phyloP scores from a whole-genome alignment of 129 eudicot genomes.

The Silybum marianum region DNA sequence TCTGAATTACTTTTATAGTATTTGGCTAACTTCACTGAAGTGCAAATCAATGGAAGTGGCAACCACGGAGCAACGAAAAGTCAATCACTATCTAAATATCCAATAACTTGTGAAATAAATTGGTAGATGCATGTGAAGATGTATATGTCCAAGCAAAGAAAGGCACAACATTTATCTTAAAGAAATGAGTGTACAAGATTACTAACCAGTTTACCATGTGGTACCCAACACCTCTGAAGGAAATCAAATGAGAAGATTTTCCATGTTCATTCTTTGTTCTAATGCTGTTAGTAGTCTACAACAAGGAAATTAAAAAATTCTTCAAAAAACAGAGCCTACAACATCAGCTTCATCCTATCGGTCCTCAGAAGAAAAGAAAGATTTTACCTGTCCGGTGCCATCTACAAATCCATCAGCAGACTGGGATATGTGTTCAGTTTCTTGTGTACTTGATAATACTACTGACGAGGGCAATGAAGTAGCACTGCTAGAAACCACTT shows the following conservation, averaged over 20 bases:
- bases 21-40: conserved; percentile 12
- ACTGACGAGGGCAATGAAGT: conserved; percentile 25
- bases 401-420: conserved; percentile 43
- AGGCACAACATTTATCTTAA: not conserved
- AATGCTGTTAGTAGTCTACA: conserved; percentile 46
- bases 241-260: conserved; percentile 61
- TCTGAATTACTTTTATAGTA: not conserved
- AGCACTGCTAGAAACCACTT: conserved; percentile 37
- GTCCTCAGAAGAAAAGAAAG: conserved; percentile 22
- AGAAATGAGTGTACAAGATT: conserved; percentile 2
- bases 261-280: conserved; percentile 55
- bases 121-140: not conserved
- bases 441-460: conserved; percentile 23
- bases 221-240: conserved; percentile 76
- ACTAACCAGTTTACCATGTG: conserved; percentile 99
- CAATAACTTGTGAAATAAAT: conserved; percentile 5
- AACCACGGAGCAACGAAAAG: not conserved
- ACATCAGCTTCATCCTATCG: conserved; percentile 36
- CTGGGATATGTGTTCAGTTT: conserved; percentile 47
- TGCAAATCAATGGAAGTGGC: not conserved
- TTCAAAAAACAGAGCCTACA: conserved; percentile 22
- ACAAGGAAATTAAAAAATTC: conserved; percentile 14
- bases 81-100: conserved; percentile 4
- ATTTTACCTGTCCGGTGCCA: conserved; percentile 36
- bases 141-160: not conserved